Evolutionary conservation across 2,329 filamentous ascomycete genomes (phyloP), one percentile per base, ranked within the genome.

Genomic region (Fusarium sp.): DNA sequence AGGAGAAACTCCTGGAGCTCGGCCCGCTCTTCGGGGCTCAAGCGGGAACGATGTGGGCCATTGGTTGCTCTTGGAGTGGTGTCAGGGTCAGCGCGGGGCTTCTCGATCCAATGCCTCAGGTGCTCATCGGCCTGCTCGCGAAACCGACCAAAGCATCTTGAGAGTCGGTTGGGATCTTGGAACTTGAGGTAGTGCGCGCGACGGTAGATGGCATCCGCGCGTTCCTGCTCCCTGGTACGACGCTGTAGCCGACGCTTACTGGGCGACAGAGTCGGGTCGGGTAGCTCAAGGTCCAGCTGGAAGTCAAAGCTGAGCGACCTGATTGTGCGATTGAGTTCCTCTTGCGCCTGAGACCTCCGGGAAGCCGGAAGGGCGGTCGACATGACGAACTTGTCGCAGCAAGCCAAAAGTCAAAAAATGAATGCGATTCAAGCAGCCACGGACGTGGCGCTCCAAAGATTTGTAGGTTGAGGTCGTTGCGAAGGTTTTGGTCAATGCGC

Each of bases 261-360:
- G n/a, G 75, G 76, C 25, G 74, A 74, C n/a, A 75, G 57, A 2
- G 55, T 70, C 6, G 65, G 50, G 56, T 75, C 72, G 3, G 73
- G 73, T 16, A 69, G 62, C 16, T 59, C 44, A 13, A 79, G 72
- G 13, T 67, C 59, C 4, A 79, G 68, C 9, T 62, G 63, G 51
- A 74, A 79, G 33, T 73, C 68, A 27, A 60, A 61, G 50, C 75
- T 78, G 23, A 78, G 66, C 0, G 70, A 70, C 23, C 69, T 62
- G 18, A 78, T 73, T 10, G 64, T 71, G 29, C 69, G 66, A 27
- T 72, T 55, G 13, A 78, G 69, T 42, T 69, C 69, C 10, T 74
- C 71, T 29, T 61, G 65, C 4, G 57, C 68, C 31, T 65, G 58
- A 16, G 34, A 29, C 54, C 61, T 65, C 25, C 57, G 64, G 3